Conservation (phyloP, 208 protist genomes). For the Acanthamoeba triangularis region DNA sequence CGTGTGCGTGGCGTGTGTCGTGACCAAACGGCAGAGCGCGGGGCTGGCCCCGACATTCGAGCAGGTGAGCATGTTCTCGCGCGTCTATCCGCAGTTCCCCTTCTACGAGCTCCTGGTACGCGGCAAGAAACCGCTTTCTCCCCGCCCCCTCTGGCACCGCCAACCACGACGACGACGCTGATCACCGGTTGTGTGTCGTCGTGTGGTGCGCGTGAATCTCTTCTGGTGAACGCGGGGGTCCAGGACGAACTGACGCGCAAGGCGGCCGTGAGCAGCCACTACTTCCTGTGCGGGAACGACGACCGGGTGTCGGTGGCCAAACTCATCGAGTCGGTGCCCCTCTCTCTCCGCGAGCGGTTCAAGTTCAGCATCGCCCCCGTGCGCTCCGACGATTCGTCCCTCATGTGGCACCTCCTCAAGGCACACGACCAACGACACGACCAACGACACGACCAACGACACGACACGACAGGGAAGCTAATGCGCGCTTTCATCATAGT, state of each 20-base stretch:
- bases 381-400: not conserved
- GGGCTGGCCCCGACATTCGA: conserved; percentile 71
- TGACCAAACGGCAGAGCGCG: conserved; percentile 1
- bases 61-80: conserved; percentile 72
- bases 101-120: conserved; percentile 71
- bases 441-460: not conserved
- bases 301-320: conserved; percentile 25
- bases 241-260: not conserved
- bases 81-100: not conserved
- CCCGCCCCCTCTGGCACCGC: no score
- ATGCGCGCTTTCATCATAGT: not conserved
- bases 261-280: conserved; percentile 67
- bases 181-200: not conserved
- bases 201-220: conserved; percentile 21
- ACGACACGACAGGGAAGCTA: no score
- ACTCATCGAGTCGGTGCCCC: conserved; percentile 22
- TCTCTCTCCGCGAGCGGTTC: conserved; percentile 50
- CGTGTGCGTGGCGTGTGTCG: no score
- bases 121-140: not conserved
- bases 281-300: conserved; percentile 76
- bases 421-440: not conserved
- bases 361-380: conserved; percentile 63
- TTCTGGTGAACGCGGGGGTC: not conserved
- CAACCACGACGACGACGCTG: no score
- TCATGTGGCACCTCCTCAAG: conserved; percentile 55